A percentile compares a stretch with the other conserved stretches of the same genome.
Evolutionary conservation across 83 land plant species (phyloP).

Genomic region (Picea abies): DNA sequence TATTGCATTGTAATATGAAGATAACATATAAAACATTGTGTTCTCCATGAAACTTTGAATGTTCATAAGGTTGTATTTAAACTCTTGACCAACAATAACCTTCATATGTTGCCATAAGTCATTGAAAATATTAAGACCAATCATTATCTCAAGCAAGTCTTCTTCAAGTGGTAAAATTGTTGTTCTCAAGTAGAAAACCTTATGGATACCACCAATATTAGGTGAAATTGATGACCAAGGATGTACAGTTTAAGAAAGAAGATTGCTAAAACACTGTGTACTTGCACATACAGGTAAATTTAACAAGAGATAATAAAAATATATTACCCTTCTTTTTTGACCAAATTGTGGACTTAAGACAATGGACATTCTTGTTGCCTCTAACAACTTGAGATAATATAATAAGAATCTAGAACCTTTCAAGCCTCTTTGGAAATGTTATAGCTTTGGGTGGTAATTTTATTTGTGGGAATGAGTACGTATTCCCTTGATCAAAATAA

Average conservation of each 20-base stretch:
- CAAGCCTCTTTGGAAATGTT: constrained; percentile 76
- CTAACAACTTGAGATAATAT: constrained; percentile 90
- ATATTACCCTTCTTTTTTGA: constrained; percentile 85
- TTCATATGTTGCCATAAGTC: constrained; percentile 86
- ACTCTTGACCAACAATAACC: constrained; percentile 49
- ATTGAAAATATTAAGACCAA: constrained; percentile 85
- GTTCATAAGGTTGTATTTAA: constrained; percentile 7
- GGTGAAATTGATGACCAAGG: not conserved
- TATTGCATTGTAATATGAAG: no score
- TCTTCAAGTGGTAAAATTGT: constrained; percentile 81
- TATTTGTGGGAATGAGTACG: constrained; percentile 97
- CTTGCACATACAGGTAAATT: not conserved
- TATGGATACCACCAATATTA: constrained; percentile 15
- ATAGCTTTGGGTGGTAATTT: constrained; percentile 84
- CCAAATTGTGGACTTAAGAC: constrained; percentile 67
- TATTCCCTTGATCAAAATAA: constrained; percentile 63
- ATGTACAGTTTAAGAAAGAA: constrained; percentile 2
- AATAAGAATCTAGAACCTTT: constrained; percentile 87
- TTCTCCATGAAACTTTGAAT: no score
- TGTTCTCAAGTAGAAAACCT: constrained; percentile 46
- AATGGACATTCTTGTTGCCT: constrained; percentile 98
- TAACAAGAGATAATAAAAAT: not conserved
- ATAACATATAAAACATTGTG: no score
- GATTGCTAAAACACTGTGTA: not conserved
- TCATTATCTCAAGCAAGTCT: constrained; percentile 94